Conservation (phyloP, 2,329 filamentous ascomycete genomes). For the Septoria linicola region DNA sequence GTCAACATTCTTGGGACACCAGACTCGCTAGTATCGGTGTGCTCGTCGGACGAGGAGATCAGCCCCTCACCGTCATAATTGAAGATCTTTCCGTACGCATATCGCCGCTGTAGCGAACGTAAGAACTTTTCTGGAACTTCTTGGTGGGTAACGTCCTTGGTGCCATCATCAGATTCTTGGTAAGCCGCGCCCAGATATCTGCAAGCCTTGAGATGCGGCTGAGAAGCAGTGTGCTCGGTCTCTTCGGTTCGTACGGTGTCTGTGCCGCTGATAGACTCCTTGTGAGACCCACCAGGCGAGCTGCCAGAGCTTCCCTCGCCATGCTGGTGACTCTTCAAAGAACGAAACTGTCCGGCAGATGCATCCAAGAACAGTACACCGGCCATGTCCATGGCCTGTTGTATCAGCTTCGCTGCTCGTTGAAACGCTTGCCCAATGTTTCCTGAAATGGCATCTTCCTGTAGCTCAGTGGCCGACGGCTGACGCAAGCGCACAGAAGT, state of each 20-base stretch:
- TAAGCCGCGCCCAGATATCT: slow-evolving; percentile 15
- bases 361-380: slow-evolving; percentile 47
- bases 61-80: slow-evolving; percentile 16
- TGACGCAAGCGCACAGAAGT: no score
- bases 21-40: slow-evolving; percentile 4
- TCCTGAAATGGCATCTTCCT: slow-evolving; percentile 10
- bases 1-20: background rate
- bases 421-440: slow-evolving; percentile 8
- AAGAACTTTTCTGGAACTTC: slow-evolving; percentile 16
- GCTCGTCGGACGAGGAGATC: slow-evolving; percentile 6
- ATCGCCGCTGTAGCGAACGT: slow-evolving; percentile 13
- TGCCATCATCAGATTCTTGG: background rate
- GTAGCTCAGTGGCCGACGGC: slow-evolving; percentile 1
- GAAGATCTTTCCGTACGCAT: slow-evolving; percentile 19
- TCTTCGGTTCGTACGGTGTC: background rate
- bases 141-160: background rate
- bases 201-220: background rate
- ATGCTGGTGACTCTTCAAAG: slow-evolving; percentile 10
- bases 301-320: background rate
- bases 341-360: slow-evolving; percentile 20
- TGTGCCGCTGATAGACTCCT: background rate
- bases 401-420: slow-evolving; percentile 16
- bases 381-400: slow-evolving; percentile 42
- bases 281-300: background rate
- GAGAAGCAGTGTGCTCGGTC: background rate